A percentile compares a stretch with the other conserved stretches of the same genome.
These are phyloP conservation scores for Eucalyptus pauciflora DNA, from an alignment of 345 rosid genomes.

Conservation along the genomic window DNA sequence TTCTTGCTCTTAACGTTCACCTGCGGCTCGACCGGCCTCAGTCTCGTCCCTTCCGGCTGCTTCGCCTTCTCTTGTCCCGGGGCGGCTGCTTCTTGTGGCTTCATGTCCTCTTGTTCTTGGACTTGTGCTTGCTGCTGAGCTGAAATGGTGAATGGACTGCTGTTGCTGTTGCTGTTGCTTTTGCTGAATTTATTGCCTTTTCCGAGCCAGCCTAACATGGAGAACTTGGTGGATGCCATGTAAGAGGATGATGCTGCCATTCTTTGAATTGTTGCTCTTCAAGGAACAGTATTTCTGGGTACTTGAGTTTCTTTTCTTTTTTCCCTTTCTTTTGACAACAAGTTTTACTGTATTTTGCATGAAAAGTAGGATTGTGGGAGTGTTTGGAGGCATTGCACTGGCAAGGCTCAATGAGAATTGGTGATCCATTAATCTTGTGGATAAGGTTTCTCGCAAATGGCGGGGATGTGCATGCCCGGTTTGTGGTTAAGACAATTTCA, in stretches of 20 bases:
- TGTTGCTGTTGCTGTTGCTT: background rate
- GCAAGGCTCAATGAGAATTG: background rate
- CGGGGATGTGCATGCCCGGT: background rate
- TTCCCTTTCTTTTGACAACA: background rate
- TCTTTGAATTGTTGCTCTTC: background rate
- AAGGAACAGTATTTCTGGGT: background rate
- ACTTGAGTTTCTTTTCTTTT: background rate
- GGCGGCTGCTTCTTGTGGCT: background rate
- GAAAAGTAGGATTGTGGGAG: background rate
- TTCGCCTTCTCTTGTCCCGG: constrained; percentile 10
- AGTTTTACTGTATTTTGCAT: background rate
- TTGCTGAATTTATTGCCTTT: background rate
- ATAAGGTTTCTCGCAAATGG: background rate
- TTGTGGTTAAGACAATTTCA: background rate
- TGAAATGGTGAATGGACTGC: constrained; percentile 1
- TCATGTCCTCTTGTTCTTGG: constrained; percentile 17
- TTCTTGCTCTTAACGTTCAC: constrained; percentile 71
- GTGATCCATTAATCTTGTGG: background rate
- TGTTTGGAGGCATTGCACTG: background rate
- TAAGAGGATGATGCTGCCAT: constrained; percentile 40
- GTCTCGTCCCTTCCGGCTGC: constrained; percentile 20
- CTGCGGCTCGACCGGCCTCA: constrained; percentile 80
- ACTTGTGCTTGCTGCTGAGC: constrained; percentile 29
- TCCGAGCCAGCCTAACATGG: constrained; percentile 20
- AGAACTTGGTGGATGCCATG: constrained; percentile 40